These are phyloP conservation scores for Pythium brachiatum DNA, from an alignment of 352 stramenopile genomes.

Conservation along the genomic window DNA sequence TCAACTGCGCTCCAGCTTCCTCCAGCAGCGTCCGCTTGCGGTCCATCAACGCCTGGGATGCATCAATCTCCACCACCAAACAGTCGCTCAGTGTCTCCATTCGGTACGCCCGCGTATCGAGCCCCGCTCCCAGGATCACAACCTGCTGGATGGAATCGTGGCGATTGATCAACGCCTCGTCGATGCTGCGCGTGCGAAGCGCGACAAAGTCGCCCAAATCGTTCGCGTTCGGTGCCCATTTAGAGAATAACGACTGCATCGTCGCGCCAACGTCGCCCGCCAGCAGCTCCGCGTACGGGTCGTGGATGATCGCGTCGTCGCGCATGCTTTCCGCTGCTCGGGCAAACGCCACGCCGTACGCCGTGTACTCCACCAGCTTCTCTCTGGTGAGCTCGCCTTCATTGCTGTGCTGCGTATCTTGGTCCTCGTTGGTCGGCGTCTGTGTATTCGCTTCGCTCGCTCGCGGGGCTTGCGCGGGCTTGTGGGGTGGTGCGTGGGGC, in stretches of 20 bases:
- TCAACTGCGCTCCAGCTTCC: conserved; percentile 24
- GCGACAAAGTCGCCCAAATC: conserved; percentile 29
- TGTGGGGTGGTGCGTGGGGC: conserved; percentile 18
- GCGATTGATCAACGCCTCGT: conserved; percentile 45
- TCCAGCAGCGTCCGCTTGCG: conserved; percentile 42
- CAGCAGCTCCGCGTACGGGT: conserved; percentile 46
- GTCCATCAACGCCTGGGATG: conserved; percentile 37
- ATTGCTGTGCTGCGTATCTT: background rate
- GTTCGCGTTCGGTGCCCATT: conserved; percentile 17
- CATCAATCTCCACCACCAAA: conserved; percentile 51
- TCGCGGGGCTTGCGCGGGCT: background rate
- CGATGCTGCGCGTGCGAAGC: conserved; percentile 41
- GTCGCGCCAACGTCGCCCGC: conserved; percentile 26
- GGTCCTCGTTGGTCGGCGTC: background rate
- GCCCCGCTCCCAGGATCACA: conserved; percentile 47
- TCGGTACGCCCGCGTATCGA: conserved; percentile 52
- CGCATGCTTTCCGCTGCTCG: conserved; percentile 36
- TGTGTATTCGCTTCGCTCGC: conserved; percentile 8
- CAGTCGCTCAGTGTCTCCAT: conserved; percentile 37
- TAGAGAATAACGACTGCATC: conserved; percentile 20
- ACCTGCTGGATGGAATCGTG: conserved; percentile 42
- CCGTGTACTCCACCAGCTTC: conserved; percentile 39
- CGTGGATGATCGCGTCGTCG: conserved; percentile 37
- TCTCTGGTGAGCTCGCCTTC: conserved; percentile 6
- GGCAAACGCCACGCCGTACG: conserved; percentile 39